phyloP scores from a whole-genome alignment of 2,329 filamentous ascomycete genomes.

The Aspergillus sp. region DNA sequence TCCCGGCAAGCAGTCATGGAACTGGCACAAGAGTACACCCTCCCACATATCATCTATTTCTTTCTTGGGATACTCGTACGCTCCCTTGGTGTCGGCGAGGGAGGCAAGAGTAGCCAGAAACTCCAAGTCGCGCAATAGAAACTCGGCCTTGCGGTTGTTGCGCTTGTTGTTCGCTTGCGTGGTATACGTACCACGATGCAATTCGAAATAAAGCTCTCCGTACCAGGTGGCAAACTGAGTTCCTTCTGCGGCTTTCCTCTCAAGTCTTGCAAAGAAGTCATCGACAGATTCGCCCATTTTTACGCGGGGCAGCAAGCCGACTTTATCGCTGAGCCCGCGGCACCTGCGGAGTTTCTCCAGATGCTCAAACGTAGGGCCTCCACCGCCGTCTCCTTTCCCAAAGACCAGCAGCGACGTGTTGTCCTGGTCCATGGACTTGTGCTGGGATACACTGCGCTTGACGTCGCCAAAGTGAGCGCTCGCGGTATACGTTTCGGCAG shows the following conservation, averaged over 20 bases:
- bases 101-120: slow-evolving; percentile 78
- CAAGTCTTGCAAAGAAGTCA: slow-evolving; percentile 80
- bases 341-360: slow-evolving; percentile 89
- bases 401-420: slow-evolving; percentile 84
- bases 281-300: slow-evolving; percentile 86
- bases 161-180: slow-evolving; percentile 96
- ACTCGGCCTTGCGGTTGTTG: slow-evolving; percentile 81
- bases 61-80: slow-evolving; percentile 85
- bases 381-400: slow-evolving; percentile 92
- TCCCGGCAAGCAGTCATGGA: slow-evolving; percentile 93
- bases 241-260: slow-evolving; percentile 60
- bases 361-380: slow-evolving; percentile 87
- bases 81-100: slow-evolving; percentile 48
- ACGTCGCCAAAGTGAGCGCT: slow-evolving; percentile 93
- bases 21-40: slow-evolving; percentile 80
- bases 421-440: slow-evolving; percentile 94
- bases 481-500: slow-evolving; percentile 89
- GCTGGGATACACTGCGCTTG: slow-evolving; percentile 75
- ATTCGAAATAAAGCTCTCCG: slow-evolving; percentile 93
- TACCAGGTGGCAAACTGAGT: slow-evolving; percentile 88
- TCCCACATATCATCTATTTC: slow-evolving; percentile 98
- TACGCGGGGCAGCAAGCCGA: slow-evolving; percentile 73
- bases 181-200: slow-evolving; percentile 94
- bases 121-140: slow-evolving; percentile 78
- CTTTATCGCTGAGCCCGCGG: slow-evolving; percentile 81